phyloP scores from a whole-genome alignment of 2,329 filamentous ascomycete species.

The Hymenoscyphus linearis region DNA sequence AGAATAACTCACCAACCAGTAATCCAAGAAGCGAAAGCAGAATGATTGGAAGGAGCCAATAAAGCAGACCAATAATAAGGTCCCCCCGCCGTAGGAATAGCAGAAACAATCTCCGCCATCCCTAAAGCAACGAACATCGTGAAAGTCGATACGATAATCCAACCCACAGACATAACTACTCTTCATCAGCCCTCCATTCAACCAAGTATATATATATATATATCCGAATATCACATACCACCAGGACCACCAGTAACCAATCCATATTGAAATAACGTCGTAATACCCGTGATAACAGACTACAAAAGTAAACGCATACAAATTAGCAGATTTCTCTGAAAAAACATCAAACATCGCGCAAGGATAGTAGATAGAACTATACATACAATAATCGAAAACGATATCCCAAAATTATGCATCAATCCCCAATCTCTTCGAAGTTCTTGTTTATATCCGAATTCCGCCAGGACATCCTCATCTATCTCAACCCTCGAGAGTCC shows the following conservation, averaged over 20 bases:
- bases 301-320: conserved; percentile 23
- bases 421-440: conserved; percentile 52
- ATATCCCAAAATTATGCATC: conserved; percentile 56
- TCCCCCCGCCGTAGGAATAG: conserved; percentile 52
- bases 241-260: conserved; percentile 49
- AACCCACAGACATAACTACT: conserved; percentile 48
- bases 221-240: conserved; percentile 38
- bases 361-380: too few relatives aligned
- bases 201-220: neutral
- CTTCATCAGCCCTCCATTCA: conserved; percentile 10
- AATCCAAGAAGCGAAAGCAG: conserved; percentile 42
- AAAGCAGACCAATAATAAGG: conserved; percentile 58
- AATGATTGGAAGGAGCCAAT: conserved; percentile 43
- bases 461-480: conserved; percentile 47
- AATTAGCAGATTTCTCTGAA: conserved; percentile 4
- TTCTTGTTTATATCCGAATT: conserved; percentile 57
- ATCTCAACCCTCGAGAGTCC: conserved; percentile 15
- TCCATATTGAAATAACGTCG: conserved; percentile 53
- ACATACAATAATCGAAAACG: conserved; percentile 56
- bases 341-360: neutral
- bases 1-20: conserved; percentile 36
- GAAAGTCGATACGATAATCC: conserved; percentile 51
- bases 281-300: conserved; percentile 55
- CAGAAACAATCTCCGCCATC: conserved; percentile 56
- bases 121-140: conserved; percentile 48